phyloP scores from a whole-genome alignment of 2,329 filamentous ascomycete species.

The Colletotrichum endophyticum region DNA sequence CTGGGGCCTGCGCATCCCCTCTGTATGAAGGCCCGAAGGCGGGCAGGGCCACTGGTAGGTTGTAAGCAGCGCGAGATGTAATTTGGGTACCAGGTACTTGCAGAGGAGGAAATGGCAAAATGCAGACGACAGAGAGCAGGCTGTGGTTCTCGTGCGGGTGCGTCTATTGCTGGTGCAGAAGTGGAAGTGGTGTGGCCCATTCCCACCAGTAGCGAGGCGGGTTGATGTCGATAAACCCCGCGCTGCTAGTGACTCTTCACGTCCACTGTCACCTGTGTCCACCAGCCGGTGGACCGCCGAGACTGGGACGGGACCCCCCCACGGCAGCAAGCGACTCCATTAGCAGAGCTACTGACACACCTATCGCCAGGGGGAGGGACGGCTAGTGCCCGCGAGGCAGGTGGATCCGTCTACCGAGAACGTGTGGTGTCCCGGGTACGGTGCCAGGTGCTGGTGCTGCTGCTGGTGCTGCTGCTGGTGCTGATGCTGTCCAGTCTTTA shows the following conservation, averaged over 20 bases:
- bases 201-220: background rate
- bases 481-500: background rate
- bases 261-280: background rate
- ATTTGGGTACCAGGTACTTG: conserved; percentile 8
- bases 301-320: background rate
- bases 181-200: background rate
- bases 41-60: background rate
- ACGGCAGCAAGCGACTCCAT: conserved; percentile 2
- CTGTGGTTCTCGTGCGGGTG: background rate
- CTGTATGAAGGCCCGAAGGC: conserved; percentile 13
- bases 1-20: background rate
- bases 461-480: background rate
- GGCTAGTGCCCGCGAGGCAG: background rate
- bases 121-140: background rate
- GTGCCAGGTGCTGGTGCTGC: background rate
- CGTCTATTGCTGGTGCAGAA: background rate
- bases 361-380: background rate
- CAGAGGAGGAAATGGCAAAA: background rate
- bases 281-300: conserved; percentile 1
- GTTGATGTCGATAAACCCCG: background rate
- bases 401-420: background rate
- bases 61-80: background rate
- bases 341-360: background rate
- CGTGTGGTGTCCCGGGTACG: background rate
- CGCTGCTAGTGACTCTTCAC: background rate